Evolutionary conservation across 2,329 filamentous ascomycete species (phyloP).

Genomic region (Neonectria faginata): DNA sequence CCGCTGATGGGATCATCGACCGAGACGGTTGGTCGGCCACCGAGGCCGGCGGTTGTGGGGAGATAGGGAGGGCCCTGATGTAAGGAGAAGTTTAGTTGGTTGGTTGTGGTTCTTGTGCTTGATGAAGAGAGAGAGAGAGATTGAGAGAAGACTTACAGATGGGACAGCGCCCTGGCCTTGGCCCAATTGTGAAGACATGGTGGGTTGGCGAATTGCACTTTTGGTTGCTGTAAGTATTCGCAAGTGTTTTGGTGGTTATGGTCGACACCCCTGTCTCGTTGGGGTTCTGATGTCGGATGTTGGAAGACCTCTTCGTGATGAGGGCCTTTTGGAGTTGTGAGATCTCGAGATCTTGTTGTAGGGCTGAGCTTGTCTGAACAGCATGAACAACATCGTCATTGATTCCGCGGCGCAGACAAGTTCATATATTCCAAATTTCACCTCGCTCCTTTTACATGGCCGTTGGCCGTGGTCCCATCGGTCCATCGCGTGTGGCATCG

Average conservation of each 20-base stretch:
- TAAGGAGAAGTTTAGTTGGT: slow-evolving; percentile 5
- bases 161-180: slow-evolving; percentile 23
- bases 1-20: slow-evolving; percentile 74
- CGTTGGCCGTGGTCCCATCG: neutral
- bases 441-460: slow-evolving; percentile 1
- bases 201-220: neutral
- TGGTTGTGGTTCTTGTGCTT: neutral
- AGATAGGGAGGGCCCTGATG: slow-evolving; percentile 53
- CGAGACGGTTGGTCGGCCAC: slow-evolving; percentile 65
- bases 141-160: slow-evolving; percentile 23
- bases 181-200: slow-evolving; percentile 35
- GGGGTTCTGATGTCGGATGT: neutral
- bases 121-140: neutral
- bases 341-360: neutral
- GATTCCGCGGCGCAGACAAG: neutral
- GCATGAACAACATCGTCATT: slow-evolving; percentile 5
- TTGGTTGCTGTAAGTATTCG: neutral
- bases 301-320: slow-evolving; percentile 1
- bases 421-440: slow-evolving; percentile 5
- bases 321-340: neutral
- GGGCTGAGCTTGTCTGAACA: slow-evolving; percentile 15
- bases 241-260: neutral
- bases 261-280: neutral
- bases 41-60: slow-evolving; percentile 61
- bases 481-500: slow-evolving; percentile 21